phyloP scores from a whole-genome alignment of 257 asterid species.

The Penstemon eatonii region DNA sequence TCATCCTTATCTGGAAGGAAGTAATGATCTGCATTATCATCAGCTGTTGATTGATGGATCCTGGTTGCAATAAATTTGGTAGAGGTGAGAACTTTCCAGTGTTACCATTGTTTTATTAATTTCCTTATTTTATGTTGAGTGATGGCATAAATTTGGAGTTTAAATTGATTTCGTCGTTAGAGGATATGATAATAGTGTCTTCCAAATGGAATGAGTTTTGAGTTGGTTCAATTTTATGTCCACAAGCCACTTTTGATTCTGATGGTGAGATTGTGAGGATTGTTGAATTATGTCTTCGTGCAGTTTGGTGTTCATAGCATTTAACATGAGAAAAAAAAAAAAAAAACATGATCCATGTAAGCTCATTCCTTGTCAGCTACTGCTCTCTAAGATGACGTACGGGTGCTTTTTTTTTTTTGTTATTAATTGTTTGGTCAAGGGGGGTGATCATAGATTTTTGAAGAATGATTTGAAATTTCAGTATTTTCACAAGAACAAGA shows the following conservation, averaged over 20 bases:
- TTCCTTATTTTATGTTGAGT: slow-evolving; percentile 4
- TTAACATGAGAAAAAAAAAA: too few relatives aligned
- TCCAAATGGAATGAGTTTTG: not conserved
- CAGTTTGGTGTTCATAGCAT: too few relatives aligned
- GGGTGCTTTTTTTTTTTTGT: too few relatives aligned
- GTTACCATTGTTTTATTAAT: not conserved
- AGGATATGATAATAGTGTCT: not conserved
- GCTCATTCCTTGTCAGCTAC: too few relatives aligned
- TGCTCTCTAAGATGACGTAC: too few relatives aligned
- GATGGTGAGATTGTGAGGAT: not conserved
- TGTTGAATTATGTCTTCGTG: too few relatives aligned
- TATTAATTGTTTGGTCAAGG: slow-evolving; percentile 4
- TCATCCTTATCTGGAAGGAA: slow-evolving; percentile 19
- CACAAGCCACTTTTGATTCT: slow-evolving; percentile 3
- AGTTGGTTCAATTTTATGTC: not conserved
- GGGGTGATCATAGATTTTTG: not conserved
- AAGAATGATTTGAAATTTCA: not conserved
- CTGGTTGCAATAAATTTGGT: slow-evolving; percentile 37
- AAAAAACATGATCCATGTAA: too few relatives aligned
- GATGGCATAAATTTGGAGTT: not conserved
- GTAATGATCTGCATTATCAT: slow-evolving; percentile 19
- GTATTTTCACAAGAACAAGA: too few relatives aligned
- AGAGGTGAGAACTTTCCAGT: slow-evolving; percentile 32
- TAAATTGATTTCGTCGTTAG: not conserved
- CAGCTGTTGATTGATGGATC: slow-evolving; percentile 36